phyloP scores from a whole-genome alignment of 176 grass and related monocot genomes.

The Triticum urartu region DNA sequence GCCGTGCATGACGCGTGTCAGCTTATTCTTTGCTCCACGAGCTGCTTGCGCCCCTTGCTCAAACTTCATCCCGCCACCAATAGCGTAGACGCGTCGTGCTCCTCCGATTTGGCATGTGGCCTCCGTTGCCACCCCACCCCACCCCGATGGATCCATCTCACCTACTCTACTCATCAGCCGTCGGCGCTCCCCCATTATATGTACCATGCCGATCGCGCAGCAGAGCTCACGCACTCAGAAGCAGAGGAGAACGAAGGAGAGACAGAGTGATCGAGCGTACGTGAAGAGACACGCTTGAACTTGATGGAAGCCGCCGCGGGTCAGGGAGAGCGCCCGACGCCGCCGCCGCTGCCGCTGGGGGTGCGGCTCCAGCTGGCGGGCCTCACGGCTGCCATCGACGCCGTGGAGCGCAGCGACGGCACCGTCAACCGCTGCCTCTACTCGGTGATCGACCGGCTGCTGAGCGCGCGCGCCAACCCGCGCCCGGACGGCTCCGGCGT shows the following conservation, averaged over 20 bases:
- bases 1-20: no score
- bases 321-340: not conserved
- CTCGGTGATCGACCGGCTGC: constrained; percentile 31
- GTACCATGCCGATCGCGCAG: not conserved
- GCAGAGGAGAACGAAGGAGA: not conserved
- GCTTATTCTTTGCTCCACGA: not conserved
- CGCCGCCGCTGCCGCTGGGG: constrained; percentile 33
- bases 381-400: constrained; percentile 35
- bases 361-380: constrained; percentile 31
- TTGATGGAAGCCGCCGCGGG: not conserved
- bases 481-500: constrained; percentile 39
- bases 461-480: constrained; percentile 23
- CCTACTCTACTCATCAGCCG: not conserved
- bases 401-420: constrained; percentile 37
- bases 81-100: not conserved
- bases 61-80: not conserved
- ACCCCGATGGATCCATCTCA: not conserved
- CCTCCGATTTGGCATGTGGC: not conserved
- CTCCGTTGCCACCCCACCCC: not conserved
- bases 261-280: not conserved
- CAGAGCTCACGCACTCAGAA: not conserved
- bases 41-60: not conserved
- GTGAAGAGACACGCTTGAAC: not conserved
- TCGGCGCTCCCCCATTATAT: not conserved
- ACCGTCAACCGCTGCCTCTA: constrained; percentile 66